Evolutionary conservation across 2,329 filamentous ascomycete genomes (phyloP), one percentile per base, ranked within the genome.

Genomic region (Zalaria obscura): DNA sequence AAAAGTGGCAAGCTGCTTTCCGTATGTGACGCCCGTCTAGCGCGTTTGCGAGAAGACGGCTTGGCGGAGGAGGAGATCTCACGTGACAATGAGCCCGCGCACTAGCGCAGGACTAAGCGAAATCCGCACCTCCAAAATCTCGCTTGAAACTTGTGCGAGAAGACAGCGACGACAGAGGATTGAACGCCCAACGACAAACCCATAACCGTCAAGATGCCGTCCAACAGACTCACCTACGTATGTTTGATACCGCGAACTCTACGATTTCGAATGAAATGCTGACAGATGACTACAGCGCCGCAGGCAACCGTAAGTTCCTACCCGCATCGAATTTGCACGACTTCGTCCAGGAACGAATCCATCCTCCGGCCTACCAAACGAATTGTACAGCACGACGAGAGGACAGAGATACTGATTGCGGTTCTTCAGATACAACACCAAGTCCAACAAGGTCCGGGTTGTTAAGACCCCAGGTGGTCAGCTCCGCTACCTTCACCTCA

Each of bases 401-500:
- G 36, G 40, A 35, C 29, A 40, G 28, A 41, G 35, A 38, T 34
- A 43, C 45, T 51, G 36, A 52, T 42, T 41, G 38, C 25, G 39
- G 38, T 38, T 35, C 38, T 41, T 27, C 62, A 91, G 85, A 66
- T 98, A 96, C 84, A 96, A 96, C 81, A 96, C 89, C 68, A 75
- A 75, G 67, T 93, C 85, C 68, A 95, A 98, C 83, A 86, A 87
- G 72, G 89, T 91, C 67, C 83, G 91, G 66, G 76, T 93, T 62
- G 69, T 94, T 70, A 91, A 91, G 79, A 98, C 91, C 56, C 91
- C 93, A 56, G 93, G 91, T 68, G 91, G 91, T 67, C 78, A 89
- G 68, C 80, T 94, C 63, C 81, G 91, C 68, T 81, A 94, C 66
- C 83, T 96, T 60, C 89, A 98, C 82, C 88, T 95, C 76, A 96